Evolutionary conservation across 169 alveolate genomes (phyloP), one percentile per base, ranked within the genome.

Genomic region (Ichthyophthirius multifiliis): DNA sequence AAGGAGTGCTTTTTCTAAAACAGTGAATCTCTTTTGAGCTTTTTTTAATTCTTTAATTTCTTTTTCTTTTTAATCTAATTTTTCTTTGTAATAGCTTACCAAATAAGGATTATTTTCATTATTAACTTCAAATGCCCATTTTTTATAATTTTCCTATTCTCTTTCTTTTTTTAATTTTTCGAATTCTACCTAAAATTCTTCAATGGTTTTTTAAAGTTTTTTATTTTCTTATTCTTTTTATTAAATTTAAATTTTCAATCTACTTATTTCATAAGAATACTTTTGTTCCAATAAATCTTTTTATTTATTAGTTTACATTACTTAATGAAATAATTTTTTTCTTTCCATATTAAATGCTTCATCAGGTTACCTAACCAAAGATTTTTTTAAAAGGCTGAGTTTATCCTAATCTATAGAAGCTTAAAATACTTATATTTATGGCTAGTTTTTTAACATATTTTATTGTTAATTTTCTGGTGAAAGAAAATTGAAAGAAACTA

Each of bases 81-180:
- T 18, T 7, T 34, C 35, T 67, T 67, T 67, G 45, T 67, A 67
- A 67, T 41, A 67, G 15, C 46, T 23, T 16, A 67, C 46, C 7
- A 67, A 41, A 67, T 67, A 32, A 20, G 77, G 77, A 67, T 67
- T 67, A 5, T 67, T 67, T n/a, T 67, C 77, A 67, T 62, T 67
- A 4, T 16, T 37, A 16, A 39, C 77, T 37, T 67, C 77, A 18
- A 37, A 35, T 18, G 63, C 62, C 77, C 77, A 67, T 30, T 67
- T 67, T 41, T 39, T 67, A 32, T 16, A 37, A 9, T 67, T 20
- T 67, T 67, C 77, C 45, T 41, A 47, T 32, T 35, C 20, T 3
- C 35, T 35, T 37, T 67, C 48, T 18, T 37, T 37, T 20, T 67
- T 67, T 37, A 67, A 35, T n/a, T 37, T 67, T 20, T 67, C 41